Evolutionary conservation across 352 stramenopile genomes (phyloP), one percentile per base, ranked within the genome.

Genomic region (Phytophthora ramorum): DNA sequence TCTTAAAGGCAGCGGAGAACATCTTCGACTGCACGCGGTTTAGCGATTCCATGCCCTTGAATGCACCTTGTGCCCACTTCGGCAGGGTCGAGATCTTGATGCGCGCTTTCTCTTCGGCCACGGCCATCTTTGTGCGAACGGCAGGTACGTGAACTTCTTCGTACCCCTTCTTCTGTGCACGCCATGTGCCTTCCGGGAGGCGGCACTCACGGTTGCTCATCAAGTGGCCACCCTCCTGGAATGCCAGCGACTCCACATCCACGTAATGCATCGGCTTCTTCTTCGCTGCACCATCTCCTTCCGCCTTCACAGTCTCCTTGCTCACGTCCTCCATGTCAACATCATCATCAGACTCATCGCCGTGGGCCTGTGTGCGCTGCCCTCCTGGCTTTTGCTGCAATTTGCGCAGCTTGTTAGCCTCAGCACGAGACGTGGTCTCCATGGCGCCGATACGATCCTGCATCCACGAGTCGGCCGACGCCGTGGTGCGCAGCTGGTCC

Each of bases 81-180:
- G 98, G 98, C 22, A 99, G 78, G 7, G 96, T 90, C 4, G 76
- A 75, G 54, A 99, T 98, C 43, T 91, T 89, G 55, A 94, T 95
- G 0, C 85, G 81, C 32, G 80, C 75, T 55, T 89, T 89, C 48
- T 94, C 86, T 75, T 96, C 87, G 22, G 71, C 78, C 2, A 78
- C 80, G 2, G 88, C 79, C 46, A 84, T 78, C 51, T 92, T 92
- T 0, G 89, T 90, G 12, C 85, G 83, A n/a, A 98, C 83, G 6
- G 98, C 97, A n/a, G 98, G 98, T 28, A 99, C 97, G 73, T 99
- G 98, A 0, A 99, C 96, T 78, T 99, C 98, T 85, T 99, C 98
- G 46, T 94, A 96, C 4, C 97, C 98, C 58, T 98, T 98, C 84
- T 99, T 99, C 83, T 98, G 96, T 7, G 95, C 96, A 47, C 96